These are phyloP conservation scores for Stachybotrys elegans DNA, from an alignment of 2,329 filamentous ascomycete species.

Conservation along the genomic window DNA sequence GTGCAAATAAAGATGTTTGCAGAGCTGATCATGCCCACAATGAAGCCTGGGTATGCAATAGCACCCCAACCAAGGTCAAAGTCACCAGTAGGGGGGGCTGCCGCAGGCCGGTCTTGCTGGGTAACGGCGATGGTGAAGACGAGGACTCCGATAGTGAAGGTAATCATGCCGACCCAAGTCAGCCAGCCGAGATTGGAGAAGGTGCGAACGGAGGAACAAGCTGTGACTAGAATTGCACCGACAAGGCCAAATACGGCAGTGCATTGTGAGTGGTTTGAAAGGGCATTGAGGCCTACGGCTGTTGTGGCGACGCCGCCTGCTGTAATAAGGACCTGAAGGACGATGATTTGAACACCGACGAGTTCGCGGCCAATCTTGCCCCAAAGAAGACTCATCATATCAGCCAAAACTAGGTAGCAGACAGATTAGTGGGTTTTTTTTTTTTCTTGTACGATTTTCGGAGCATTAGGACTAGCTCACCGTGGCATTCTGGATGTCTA, in stretches of 20 bases:
- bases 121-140: slow-evolving; percentile 43
- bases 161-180: slow-evolving; percentile 42
- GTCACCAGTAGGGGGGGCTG: slow-evolving; percentile 47
- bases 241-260: slow-evolving; percentile 21
- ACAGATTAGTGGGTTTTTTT: background rate
- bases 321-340: slow-evolving; percentile 18
- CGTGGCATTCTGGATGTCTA: slow-evolving; percentile 18
- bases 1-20: slow-evolving; percentile 51
- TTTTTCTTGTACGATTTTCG: too few relatives aligned
- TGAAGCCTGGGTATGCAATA: slow-evolving; percentile 47
- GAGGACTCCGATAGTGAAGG: slow-evolving; percentile 51
- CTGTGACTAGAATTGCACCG: slow-evolving; percentile 14
- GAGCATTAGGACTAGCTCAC: too few relatives aligned
- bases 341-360: slow-evolving; percentile 17
- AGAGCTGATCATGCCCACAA: slow-evolving; percentile 46
- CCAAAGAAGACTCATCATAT: slow-evolving; percentile 18
- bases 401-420: slow-evolving; percentile 10
- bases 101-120: slow-evolving; percentile 45
- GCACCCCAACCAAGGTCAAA: slow-evolving; percentile 50
- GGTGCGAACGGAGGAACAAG: slow-evolving; percentile 15
- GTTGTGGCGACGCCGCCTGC: slow-evolving; percentile 9
- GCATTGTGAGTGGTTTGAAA: slow-evolving; percentile 19
- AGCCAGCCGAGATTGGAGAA: slow-evolving; percentile 56
- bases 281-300: slow-evolving; percentile 15
- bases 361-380: slow-evolving; percentile 17